phyloP scores from a whole-genome alignment of 192 early-diverging fungal genomes.

The Backusella psychrophila region DNA sequence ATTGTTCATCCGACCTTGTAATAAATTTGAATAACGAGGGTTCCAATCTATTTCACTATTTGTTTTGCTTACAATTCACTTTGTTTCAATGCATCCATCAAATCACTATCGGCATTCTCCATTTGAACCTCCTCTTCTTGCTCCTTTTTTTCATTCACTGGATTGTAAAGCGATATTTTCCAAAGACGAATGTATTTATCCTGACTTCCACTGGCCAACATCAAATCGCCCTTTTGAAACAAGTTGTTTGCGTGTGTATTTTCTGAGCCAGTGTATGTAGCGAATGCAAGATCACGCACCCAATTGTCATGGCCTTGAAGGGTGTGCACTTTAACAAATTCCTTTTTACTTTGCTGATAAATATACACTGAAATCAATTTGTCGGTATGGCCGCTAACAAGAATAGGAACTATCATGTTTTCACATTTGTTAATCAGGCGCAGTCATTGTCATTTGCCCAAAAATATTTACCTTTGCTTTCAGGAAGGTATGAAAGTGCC shows the following conservation, averaged over 20 bases:
- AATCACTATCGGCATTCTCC: conserved; percentile 37
- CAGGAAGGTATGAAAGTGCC: conserved; percentile 67
- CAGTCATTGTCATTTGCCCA: background rate
- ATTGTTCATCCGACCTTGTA: conserved; percentile 52
- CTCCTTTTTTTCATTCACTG: background rate
- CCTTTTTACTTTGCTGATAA: conserved; percentile 8
- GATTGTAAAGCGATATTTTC: conserved; percentile 57
- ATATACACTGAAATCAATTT: conserved; percentile 70
- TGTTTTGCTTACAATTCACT: conserved; percentile 32
- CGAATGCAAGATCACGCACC: conserved; percentile 80
- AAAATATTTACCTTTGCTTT: conserved; percentile 41
- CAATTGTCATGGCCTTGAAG: conserved; percentile 93
- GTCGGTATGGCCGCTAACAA: conserved; percentile 87
- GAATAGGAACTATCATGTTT: conserved; percentile 44
- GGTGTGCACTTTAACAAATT: conserved; percentile 63
- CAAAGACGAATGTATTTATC: conserved; percentile 94
- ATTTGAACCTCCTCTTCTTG: background rate
- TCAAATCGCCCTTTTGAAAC: conserved; percentile 70
- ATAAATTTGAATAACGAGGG: too few species aligned
- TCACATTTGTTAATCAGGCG: background rate
- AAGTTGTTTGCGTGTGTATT: conserved; percentile 39
- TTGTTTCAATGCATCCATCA: conserved; percentile 42
- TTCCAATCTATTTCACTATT: background rate
- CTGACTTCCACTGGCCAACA: conserved; percentile 88
- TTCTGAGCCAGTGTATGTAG: conserved; percentile 50